These are phyloP conservation scores for Vaccinium corymbosum DNA, from an alignment of 148 eudicot genomes.

Conservation along the genomic window DNA sequence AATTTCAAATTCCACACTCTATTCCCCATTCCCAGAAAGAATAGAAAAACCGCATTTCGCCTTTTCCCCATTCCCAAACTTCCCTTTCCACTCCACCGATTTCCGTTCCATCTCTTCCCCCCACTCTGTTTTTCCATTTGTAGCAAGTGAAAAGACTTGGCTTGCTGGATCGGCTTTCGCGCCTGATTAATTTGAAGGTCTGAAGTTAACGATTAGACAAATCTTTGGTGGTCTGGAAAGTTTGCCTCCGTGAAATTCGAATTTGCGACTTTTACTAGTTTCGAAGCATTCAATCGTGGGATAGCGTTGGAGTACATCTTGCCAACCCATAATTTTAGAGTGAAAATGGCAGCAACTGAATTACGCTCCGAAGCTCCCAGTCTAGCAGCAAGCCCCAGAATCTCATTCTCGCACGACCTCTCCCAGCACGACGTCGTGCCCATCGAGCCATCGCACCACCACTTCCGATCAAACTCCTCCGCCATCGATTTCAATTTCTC, in stretches of 20 bases:
- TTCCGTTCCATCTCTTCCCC: not conserved
- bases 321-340: constrained; percentile 4
- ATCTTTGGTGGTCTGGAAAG: too few species aligned
- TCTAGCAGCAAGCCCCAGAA: constrained; percentile 60
- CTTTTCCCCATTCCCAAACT: not conserved
- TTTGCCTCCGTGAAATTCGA: too few species aligned
- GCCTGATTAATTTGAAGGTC: too few species aligned
- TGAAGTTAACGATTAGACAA: too few species aligned
- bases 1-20: constrained; percentile 17
- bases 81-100: not conserved
- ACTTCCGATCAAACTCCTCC: constrained; percentile 36
- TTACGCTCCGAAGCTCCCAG: constrained; percentile 47
- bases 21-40: not conserved
- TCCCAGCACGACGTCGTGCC: constrained; percentile 58
- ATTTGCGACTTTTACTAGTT: not conserved
- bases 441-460: constrained; percentile 40
- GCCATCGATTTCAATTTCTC: constrained; percentile 64
- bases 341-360: constrained; percentile 51
- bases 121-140: not conserved
- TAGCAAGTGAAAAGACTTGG: too few species aligned
- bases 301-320: not conserved
- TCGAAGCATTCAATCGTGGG: not conserved
- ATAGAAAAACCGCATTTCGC: not conserved
- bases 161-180: too few species aligned
- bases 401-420: constrained; percentile 83